Base-by-base conservation (phyloP, 2,329 filamentous ascomycete genomes). In the Ambrosiella cleistominuta region DNA sequence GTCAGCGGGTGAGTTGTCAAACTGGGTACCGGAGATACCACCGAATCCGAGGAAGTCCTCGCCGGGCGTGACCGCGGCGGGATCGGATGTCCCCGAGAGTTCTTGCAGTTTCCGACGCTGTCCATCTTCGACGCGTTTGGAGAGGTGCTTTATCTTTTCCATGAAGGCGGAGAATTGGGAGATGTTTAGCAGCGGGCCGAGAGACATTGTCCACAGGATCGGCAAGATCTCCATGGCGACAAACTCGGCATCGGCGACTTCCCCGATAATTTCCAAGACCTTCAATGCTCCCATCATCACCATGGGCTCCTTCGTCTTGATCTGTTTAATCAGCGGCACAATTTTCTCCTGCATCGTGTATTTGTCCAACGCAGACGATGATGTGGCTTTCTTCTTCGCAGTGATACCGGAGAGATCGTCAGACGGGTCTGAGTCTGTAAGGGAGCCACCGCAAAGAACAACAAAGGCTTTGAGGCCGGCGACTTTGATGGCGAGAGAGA, bases 291-390 rank as follows among this genome's bases (percentile, higher is more conserved):
- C 90, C 75, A 97, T 86, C 87, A 97, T 97, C 8, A 98, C 93
- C 7, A 89, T 90, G 0, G 93, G 93, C 68, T 98, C 93, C 67
- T 95, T 97, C 0, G 93, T 98, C 70, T 95, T 97, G 72, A 98
- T 97, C 1, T 77, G 89, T 66, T 87, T 89, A 61, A 98, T 76
- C 3, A 97, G 72, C 0, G 93, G 93, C 0, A 97, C 80, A 39
- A 98, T 86, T 72, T 96, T 97, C 68, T 98, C 93, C 68, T 98
- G 93, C 72, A 98, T 91, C 0, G 93, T 97, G 66, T 93, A 97
- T 69, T 97, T 97, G 72, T 98, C 93, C 36, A 98, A 74, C 2
- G 91, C 90, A 1, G 82, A 88, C 0, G 85, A 85, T 0, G 80
- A 85, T 2, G 78, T 79, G 66, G 83, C 83, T 60, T 79, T 77